These are phyloP conservation scores for Yamadazyma membranifaciens DNA, from an alignment of 1,139 yeast species.

Conservation along the genomic window DNA sequence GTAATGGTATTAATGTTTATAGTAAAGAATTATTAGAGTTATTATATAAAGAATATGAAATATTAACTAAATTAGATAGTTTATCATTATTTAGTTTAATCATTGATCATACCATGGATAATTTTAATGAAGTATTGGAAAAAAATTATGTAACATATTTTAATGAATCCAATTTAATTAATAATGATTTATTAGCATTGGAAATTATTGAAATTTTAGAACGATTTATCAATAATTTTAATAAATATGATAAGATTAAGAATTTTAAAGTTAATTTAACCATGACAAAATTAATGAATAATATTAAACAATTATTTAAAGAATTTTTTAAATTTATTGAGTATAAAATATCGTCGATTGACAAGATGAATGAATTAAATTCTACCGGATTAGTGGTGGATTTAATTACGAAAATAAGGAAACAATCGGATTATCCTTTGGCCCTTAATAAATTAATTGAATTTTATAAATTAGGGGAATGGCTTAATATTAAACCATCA, in stretches of 20 bases:
- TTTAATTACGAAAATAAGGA: constrained; percentile 58
- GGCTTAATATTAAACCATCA: constrained; percentile 62
- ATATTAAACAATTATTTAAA: constrained; percentile 41
- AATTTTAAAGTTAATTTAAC: constrained; percentile 15
- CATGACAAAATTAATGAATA: constrained; percentile 18
- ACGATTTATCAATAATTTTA: constrained; percentile 9
- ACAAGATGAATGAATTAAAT: constrained; percentile 54
- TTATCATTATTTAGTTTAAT: constrained; percentile 20
- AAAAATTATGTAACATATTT: constrained; percentile 16
- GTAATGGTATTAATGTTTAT: constrained; percentile 57
- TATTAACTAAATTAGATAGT: constrained; percentile 25
- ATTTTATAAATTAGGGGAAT: constrained; percentile 55
- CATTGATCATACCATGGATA: constrained; percentile 23
- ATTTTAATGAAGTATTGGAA: constrained; percentile 19
- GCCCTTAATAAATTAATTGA: constrained; percentile 55
- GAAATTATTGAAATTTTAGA: constrained; percentile 38
- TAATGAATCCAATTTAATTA: constrained; percentile 14
- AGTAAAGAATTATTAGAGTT: constrained; percentile 51
- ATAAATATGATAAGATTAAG: constrained; percentile 13
- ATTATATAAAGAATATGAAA: constrained; percentile 46
- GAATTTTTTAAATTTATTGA: constrained; percentile 61
- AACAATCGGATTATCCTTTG: constrained; percentile 59
- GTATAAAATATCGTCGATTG: constrained; percentile 40
- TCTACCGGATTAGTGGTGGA: constrained; percentile 73
- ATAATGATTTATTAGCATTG: constrained; percentile 38